Percentiles rank a stretch among this genome's conserved stretches.
These are phyloP conservation scores for Suillus variegatus DNA, from an alignment of 768 basidiomycete species.

Conservation along the genomic window DNA sequence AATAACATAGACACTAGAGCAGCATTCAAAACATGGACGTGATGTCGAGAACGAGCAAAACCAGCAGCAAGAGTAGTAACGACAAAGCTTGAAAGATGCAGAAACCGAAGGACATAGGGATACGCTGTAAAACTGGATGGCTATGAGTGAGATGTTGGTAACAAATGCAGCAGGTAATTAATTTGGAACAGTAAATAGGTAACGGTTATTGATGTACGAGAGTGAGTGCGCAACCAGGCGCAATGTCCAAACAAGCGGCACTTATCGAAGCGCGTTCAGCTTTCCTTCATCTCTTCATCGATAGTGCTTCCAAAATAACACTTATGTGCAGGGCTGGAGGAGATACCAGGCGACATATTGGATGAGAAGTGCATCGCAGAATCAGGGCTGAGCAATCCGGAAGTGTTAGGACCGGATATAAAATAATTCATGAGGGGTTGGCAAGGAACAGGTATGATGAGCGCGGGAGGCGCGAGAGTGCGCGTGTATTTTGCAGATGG, in stretches of 20 bases:
- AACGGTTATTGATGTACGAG: not conserved
- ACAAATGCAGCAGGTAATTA: slow-evolving; percentile 7
- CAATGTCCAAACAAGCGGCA: not conserved
- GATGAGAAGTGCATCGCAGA: slow-evolving; percentile 15
- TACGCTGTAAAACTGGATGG: not conserved
- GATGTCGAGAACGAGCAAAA: not conserved
- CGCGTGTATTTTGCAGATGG: slow-evolving; percentile 19
- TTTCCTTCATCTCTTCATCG: slow-evolving; percentile 25
- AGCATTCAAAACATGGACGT: not conserved
- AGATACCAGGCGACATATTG: slow-evolving; percentile 11
- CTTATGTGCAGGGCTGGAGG: slow-evolving; percentile 15
- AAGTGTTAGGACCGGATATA: slow-evolving; percentile 5
- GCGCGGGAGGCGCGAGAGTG: slow-evolving; percentile 21
- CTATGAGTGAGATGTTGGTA: not conserved
- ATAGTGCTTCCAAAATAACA: slow-evolving; percentile 8
- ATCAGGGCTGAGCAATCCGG: slow-evolving; percentile 14
- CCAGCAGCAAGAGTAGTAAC: not conserved
- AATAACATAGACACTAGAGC: not conserved
- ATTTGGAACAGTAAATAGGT: slow-evolving; percentile 5
- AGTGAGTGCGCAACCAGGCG: slow-evolving; percentile 1
- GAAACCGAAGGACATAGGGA: not conserved
- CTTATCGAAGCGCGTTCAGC: slow-evolving; percentile 8
- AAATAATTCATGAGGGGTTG: slow-evolving; percentile 18
- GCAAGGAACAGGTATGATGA: slow-evolving; percentile 19
- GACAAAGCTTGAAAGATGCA: not conserved